Evolutionary conservation across 2,329 filamentous ascomycete genomes (phyloP), one percentile per base, ranked within the genome.

Genomic region (Aureobasidium melanogenum): DNA sequence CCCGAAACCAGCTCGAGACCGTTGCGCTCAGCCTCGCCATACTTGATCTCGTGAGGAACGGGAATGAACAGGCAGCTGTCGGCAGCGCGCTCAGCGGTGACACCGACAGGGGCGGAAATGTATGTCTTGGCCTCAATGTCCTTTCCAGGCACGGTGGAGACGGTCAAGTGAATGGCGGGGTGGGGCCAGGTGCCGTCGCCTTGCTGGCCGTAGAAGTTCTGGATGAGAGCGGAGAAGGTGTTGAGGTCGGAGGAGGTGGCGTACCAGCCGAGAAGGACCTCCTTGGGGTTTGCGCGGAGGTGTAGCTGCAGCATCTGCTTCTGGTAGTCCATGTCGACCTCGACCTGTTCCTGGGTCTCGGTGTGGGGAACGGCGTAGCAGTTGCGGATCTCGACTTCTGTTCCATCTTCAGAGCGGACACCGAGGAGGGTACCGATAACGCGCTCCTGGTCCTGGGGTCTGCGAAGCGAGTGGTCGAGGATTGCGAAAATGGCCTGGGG

Each of bases 241-340:
- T 99, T 97, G 72, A 99, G 85, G 78, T 97, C 93, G 75, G 90
- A 88, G 72, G 89, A 92, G 54, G 94, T 99, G 66, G 94, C 96
- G 80, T 99, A 99, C 94, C 94, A 99, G 72, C 94, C 94, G 64
- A 99, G 88, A 63, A 99, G 84, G 60, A 91, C 86, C 78, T 99
- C 94, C 77, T 91, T 90, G 55, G 94, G 94, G 76, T 91, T 89
- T 62, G 92, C 93, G 79, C 93, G 93, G 68, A 97, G 86, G 75
- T 96, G 93, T 69, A 99, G 82, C 63, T 89, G 88, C 62, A 97
- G 87, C 94, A 99, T 99, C 77, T 93, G 92, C 84, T 97, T 97
- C 80, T 99, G 94, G 79, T 97, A 99, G 78, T 99, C 94, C 83
- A 99, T 96, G 75, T 99, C 94, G 66, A 99, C 94, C 78, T 99